Evolutionary conservation across 805 yeast species (phyloP), one percentile per base, ranked within the genome.

Genomic region (Wickerhamomyces ciferrii): DNA sequence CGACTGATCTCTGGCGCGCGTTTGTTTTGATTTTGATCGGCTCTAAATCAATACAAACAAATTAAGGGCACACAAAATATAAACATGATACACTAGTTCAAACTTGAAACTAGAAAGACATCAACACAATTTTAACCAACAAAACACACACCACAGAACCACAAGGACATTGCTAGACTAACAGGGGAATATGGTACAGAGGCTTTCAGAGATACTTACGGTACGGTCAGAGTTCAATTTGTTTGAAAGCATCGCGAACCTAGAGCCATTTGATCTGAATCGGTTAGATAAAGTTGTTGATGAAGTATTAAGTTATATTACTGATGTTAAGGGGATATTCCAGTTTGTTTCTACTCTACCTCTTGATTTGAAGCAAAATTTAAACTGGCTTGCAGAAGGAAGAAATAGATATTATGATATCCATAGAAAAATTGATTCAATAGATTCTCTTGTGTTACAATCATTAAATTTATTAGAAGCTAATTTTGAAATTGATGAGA

Each of bases 371-470:
- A 35, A 17, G 1, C 15, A 18, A 5, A 49, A 54, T 41, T 38
- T 56, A n/a, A 56, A 55, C 8, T 68, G 72, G 71, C 48, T 70
- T 8, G 54, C 53, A 18, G 67, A 65, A 41, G 70, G 68, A 1
- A 59, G 57, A 43, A 42, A 43, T n/a, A 63, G 62, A 43, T 63
- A 70, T 32, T 51, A 61, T 35, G 63, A 58, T 34, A 52, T 71
- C n/a, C 46, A 49, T 37, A 53, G 60, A 35, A 62, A 62, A 32
- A 38, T 69, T 9, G 65, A 63, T 10, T 53, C 56, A 2, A 54
- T 74, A 2, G 76, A 74, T 38, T 53, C 62, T 2, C 52, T 64
- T 15, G 59, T 71, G 21, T 49, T 66, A 1, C 65, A 65, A 40
- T 53, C 70, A 4, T 48, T 74, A 35, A 67, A 68, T 44, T 38